A percentile compares a stretch with the other conserved stretches of the same genome.
Conservation (phyloP, 1,139 yeast species). For the Diutina mesorugosa region DNA sequence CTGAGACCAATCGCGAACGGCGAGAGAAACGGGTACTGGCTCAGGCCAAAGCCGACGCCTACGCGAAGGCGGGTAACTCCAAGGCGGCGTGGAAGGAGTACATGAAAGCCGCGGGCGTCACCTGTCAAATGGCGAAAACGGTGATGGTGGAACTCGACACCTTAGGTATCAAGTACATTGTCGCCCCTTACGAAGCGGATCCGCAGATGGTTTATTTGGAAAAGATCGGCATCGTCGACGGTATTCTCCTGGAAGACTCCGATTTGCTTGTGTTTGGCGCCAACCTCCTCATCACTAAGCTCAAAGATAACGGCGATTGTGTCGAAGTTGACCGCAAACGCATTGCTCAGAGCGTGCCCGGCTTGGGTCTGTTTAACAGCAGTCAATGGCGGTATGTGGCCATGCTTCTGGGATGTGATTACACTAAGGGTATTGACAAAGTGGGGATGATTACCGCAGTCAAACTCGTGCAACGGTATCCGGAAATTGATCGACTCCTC, state of each 20-base stretch:
- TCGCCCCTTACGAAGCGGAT: slow-evolving; percentile 98
- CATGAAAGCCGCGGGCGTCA: slow-evolving; percentile 74
- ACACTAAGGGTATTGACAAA: slow-evolving; percentile 74
- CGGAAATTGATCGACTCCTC: slow-evolving; percentile 41
- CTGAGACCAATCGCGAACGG: slow-evolving; percentile 59
- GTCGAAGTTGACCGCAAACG: slow-evolving; percentile 50
- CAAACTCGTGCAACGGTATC: slow-evolving; percentile 38
- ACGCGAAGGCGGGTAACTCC: slow-evolving; percentile 36
- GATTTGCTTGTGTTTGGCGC: slow-evolving; percentile 90
- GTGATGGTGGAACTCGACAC: slow-evolving; percentile 60
- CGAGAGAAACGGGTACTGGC: slow-evolving; percentile 44
- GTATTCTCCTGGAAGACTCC: slow-evolving; percentile 87
- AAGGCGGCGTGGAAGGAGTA: slow-evolving; percentile 55
- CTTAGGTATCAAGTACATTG: slow-evolving; percentile 56
- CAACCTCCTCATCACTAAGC: slow-evolving; percentile 58
- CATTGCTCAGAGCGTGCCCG: slow-evolving; percentile 34
- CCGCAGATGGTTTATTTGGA: slow-evolving; percentile 92
- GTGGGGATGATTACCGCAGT: slow-evolving; percentile 77
- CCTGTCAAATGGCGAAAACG: slow-evolving; percentile 84
- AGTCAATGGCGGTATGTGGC: slow-evolving; percentile 68
- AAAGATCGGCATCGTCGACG: slow-evolving; percentile 61
- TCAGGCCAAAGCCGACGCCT: slow-evolving; percentile 38
- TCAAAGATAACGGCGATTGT: slow-evolving; percentile 67
- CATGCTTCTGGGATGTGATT: slow-evolving; percentile 89
- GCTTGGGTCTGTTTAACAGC: slow-evolving; percentile 30